Evolutionary conservation across 73 alveolate species (phyloP), one percentile per base, ranked within the genome.

Genomic region (Effrenium voratum): DNA sequence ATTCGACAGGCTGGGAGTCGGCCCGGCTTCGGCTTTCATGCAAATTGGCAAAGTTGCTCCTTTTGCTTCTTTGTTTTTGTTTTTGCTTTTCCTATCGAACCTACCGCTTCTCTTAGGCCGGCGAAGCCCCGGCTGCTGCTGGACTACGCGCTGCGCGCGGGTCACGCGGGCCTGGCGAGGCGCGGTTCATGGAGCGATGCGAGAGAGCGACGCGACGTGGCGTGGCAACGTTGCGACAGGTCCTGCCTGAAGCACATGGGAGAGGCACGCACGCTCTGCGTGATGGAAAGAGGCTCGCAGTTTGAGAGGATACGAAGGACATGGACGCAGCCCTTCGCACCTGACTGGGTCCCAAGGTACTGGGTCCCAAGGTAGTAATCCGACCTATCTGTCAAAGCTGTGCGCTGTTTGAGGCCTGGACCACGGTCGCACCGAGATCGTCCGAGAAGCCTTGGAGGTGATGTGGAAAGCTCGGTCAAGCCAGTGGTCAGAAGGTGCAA

Each of bases 381-480:
- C n/a, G n/a, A n/a, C n/a, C n/a, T n/a, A n/a, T n/a, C n/a, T n/a
- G n/a, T n/a, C n/a, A n/a, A n/a, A n/a, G n/a, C n/a, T n/a, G n/a
- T n/a, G n/a, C n/a, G 8, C 63, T 19, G 19, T 19, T 52, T 12
- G 63, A 52, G 75, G 75, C 46, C 49, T 86, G 63, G 95, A 86
- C 49, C 95, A 86, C 40, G 95, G 95, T 50, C 95, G 95, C 38
- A 86, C 95, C 38, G 95, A 86, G 49, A 86, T 86, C 83, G 95
- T 86, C 24, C 95, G 95, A 0, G 95, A 86, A 45, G 95, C 95
- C 83, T 43, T 86, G 49, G 95, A 86, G 95, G 95, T 41, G 46
- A n/a, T n/a, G n/a, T n/a, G n/a, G n/a, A n/a, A n/a, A n/a, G n/a
- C n/a, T n/a, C n/a, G n/a, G n/a, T n/a, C n/a, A n/a, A n/a, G n/a